A percentile compares a stretch with the other conserved stretches of the same genome.
phyloP scores from a whole-genome alignment of 2,329 filamentous ascomycete species.

The Fusarium robinianum region DNA sequence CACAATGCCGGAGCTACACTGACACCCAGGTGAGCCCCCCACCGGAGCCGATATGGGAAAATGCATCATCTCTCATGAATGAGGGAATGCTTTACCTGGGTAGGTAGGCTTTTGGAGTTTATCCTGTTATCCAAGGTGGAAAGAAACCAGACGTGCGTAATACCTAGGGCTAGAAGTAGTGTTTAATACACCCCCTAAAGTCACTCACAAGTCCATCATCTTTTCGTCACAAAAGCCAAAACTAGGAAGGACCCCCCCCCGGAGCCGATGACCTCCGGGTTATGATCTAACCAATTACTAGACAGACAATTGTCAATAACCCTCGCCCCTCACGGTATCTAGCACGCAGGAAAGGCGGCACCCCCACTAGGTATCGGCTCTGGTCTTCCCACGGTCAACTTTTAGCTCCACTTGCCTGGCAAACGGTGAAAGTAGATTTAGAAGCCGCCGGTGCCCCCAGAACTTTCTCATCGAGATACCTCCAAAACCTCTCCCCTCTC shows the following conservation, averaged over 20 bases:
- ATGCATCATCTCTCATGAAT: too few relatives aligned
- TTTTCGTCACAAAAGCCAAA: too few relatives aligned
- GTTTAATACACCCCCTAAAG: too few relatives aligned
- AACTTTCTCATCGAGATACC: constrained; percentile 12
- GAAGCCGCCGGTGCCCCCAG: constrained; percentile 24
- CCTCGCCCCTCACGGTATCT: constrained; percentile 16
- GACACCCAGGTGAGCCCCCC: too few relatives aligned
- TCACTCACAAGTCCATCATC: too few relatives aligned
- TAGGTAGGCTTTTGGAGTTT: too few relatives aligned
- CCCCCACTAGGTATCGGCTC: constrained; percentile 13
- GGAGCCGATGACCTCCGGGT: constrained; percentile 9
- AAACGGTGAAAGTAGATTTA: constrained; percentile 27
- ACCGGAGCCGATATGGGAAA: too few relatives aligned
- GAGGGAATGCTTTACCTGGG: too few relatives aligned
- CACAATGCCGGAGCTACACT: too few relatives aligned
- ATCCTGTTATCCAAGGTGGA: too few relatives aligned
- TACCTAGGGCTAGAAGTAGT: too few relatives aligned
- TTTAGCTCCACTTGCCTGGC: constrained; percentile 1
- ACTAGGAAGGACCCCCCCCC: constrained; percentile 4
- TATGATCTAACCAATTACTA: constrained; percentile 27
- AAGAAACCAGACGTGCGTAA: too few relatives aligned
- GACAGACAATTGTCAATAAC: constrained; percentile 32
- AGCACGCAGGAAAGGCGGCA: constrained; percentile 11
- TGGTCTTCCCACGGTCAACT: constrained; percentile 17
- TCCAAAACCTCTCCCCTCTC: constrained; percentile 1